Evolutionary conservation across 495 filamentous ascomycete species (phyloP).

Genomic region (Filosporella fistucella): DNA sequence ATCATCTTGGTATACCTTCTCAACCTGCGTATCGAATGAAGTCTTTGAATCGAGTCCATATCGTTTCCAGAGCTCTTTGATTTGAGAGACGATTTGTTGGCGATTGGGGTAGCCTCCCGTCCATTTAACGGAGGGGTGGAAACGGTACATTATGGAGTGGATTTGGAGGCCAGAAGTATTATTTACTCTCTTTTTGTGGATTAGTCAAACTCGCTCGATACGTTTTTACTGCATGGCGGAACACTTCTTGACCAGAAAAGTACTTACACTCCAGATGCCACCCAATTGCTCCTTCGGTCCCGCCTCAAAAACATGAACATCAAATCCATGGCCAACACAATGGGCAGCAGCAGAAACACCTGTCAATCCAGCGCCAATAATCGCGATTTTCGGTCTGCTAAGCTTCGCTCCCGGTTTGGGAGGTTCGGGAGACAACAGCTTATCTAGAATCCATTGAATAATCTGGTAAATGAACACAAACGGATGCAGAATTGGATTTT

Average conservation of each 20-base stretch:
- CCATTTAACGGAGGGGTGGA: constrained; percentile 76
- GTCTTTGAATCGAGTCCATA: constrained; percentile 70
- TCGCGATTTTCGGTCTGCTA: constrained; percentile 62
- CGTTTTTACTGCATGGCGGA: not conserved
- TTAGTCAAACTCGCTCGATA: not conserved
- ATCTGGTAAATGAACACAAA: constrained; percentile 60
- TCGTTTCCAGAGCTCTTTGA: constrained; percentile 66
- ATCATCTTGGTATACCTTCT: constrained; percentile 62
- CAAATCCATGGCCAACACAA: constrained; percentile 83
- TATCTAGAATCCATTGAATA: constrained; percentile 61
- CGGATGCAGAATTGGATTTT: constrained; percentile 34
- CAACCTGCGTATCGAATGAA: constrained; percentile 64
- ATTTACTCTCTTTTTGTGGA: constrained; percentile 59
- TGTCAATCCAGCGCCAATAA: constrained; percentile 80
- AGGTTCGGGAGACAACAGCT: constrained; percentile 64
- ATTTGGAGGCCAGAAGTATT: constrained; percentile 79
- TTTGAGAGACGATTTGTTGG: constrained; percentile 65
- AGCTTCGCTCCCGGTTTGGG: constrained; percentile 51
- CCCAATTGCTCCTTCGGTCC: constrained; percentile 59
- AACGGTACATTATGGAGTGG: constrained; percentile 83
- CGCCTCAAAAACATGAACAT: constrained; percentile 73
- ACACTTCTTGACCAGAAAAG: not conserved
- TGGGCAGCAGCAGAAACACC: constrained; percentile 80
- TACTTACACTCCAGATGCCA: constrained; percentile 78
- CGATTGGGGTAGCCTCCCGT: constrained; percentile 69